These are phyloP conservation scores for Thermoascus crustaceus DNA, from an alignment of 2,329 filamentous ascomycete genomes.

Conservation along the genomic window DNA sequence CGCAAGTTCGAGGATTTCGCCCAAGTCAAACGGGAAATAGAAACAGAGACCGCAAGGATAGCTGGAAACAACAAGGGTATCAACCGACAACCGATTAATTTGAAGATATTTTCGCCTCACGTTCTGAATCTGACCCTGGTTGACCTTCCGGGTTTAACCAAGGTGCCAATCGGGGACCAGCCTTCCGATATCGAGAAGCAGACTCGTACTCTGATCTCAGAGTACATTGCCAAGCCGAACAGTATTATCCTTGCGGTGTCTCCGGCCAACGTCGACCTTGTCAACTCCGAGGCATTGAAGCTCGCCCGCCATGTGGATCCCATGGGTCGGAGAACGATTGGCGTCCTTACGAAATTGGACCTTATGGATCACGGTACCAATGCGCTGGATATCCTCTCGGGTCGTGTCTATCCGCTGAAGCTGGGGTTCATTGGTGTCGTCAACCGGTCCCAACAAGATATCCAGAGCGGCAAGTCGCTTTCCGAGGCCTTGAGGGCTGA, in stretches of 20 bases:
- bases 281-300: constrained; percentile 96
- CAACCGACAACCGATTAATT: constrained; percentile 92
- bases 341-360: constrained; percentile 93
- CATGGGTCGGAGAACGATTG: constrained; percentile 87
- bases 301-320: constrained; percentile 95
- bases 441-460: constrained; percentile 96
- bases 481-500: constrained; percentile 84
- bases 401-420: constrained; percentile 91
- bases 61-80: constrained; percentile 97
- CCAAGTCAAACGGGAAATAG: constrained; percentile 92
- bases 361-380: constrained; percentile 99
- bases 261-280: constrained; percentile 93
- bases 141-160: constrained; percentile 90
- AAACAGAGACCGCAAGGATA: constrained; percentile 94
- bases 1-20: constrained; percentile 84
- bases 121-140: constrained; percentile 94
- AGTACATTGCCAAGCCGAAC: constrained; percentile 98
- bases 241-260: constrained; percentile 96
- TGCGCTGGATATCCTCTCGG: constrained; percentile 93
- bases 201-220: constrained; percentile 88
- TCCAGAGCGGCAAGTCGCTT: constrained; percentile 91
- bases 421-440: constrained; percentile 97
- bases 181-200: constrained; percentile 98
- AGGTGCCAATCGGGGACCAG: constrained; percentile 97
- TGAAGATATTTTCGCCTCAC: constrained; percentile 96